Evolutionary conservation across 2,329 filamentous ascomycete species (phyloP).

Genomic region (Ilyonectria destructans): DNA sequence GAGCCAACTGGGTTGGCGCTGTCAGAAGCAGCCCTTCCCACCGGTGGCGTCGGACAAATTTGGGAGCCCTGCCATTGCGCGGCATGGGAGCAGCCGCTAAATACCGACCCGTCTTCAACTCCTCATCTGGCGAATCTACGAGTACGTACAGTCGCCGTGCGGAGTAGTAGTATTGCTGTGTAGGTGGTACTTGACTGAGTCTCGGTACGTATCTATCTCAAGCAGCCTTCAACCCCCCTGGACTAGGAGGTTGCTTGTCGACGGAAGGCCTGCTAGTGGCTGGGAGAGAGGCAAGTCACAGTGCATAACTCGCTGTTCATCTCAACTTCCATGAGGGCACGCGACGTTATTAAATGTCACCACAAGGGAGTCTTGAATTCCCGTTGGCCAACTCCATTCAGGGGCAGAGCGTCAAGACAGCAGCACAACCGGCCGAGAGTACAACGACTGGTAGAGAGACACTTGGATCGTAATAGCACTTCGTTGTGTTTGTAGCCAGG

Average conservation of each 20-base stretch:
- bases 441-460: neutral
- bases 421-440: neutral
- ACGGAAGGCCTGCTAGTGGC: slow-evolving; percentile 4
- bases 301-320: neutral
- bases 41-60: slow-evolving; percentile 23
- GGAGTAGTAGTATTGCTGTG: neutral
- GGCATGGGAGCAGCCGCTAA: slow-evolving; percentile 20
- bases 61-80: slow-evolving; percentile 22
- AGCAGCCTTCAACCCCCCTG: slow-evolving; percentile 6
- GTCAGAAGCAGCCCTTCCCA: slow-evolving; percentile 21
- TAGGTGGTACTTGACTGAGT: neutral
- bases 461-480: neutral
- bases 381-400: slow-evolving; percentile 21
- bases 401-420: neutral
- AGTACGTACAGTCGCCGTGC: neutral
- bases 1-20: neutral
- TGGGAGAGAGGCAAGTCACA: slow-evolving; percentile 10
- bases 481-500: neutral
- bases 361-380: slow-evolving; percentile 10
- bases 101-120: neutral
- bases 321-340: slow-evolving; percentile 17
- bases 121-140: neutral
- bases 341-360: slow-evolving; percentile 14
- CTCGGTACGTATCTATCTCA: neutral
- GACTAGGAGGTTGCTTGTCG: slow-evolving; percentile 16